Base-by-base conservation (phyloP, 2,329 filamentous ascomycete genomes). In the Colletotrichum lupini region DNA sequence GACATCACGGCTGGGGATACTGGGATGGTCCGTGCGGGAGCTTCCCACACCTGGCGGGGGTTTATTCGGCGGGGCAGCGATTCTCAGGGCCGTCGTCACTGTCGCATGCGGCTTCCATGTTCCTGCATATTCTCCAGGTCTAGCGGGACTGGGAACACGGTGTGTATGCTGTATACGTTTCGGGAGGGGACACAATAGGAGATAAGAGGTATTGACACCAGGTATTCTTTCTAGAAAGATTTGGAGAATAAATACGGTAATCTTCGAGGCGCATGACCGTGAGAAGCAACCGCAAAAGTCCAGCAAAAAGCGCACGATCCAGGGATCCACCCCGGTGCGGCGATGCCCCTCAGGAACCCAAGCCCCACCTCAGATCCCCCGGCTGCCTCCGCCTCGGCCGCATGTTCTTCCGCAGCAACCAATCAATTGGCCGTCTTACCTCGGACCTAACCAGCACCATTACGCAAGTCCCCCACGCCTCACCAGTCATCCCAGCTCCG, bases 391-490 rank as follows among this genome's bases (percentile, higher is more conserved):
- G 60, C n/a, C 4, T 55, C 70, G 70, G 70, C 12, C 7, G 22
- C 14, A 73, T 32, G 24, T 73, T 73, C 32, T 30, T 49, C 70
- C 70, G 67, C 1, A 0, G 3, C 46, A 53, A 0, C 67, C 70
- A 70, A 70, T 70, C 32, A 61, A 1, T 2, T 7, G 9, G 4
- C 2, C 2, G 3, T 7, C 52, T 14, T 8, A 12, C 62, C 26
- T 19, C n/a, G 46, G 5, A 11, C 9, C 42, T 8, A n/a, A 8
- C 16, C 7, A 28, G 26, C 24, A 62, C 58, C 24, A 72, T 69
- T 72, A 72, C 70, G 66, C 70, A 72, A 72, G 58, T 19, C 65
- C 56, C 61, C 55, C 63, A 61, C 56, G 55, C 63, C 68, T 46
- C 58, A 24, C 58, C 5, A 1, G 6, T 3, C 26, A 11, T 24